Evolutionary conservation across 345 rosid species (phyloP).

Genomic region (Arabis hirsuta): DNA sequence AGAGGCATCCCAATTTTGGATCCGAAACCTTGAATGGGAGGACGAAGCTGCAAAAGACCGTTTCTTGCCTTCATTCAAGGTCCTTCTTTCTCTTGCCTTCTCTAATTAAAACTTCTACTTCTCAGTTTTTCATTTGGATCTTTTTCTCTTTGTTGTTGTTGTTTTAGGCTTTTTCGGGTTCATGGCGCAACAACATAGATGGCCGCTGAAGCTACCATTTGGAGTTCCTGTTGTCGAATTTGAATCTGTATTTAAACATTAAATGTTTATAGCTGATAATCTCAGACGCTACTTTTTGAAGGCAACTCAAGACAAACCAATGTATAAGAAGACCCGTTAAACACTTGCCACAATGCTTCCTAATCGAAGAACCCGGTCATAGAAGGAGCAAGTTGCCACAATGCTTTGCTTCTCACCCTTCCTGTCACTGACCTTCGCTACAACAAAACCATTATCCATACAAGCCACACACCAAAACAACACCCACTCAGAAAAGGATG

Average conservation of each 20-base stretch:
- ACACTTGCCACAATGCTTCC: too few species aligned
- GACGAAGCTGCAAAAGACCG: not conserved
- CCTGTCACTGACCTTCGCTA: conserved; percentile 53
- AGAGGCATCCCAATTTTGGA: not conserved
- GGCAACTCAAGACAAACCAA: too few species aligned
- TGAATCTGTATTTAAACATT: not conserved
- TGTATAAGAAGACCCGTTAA: too few species aligned
- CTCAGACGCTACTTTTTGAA: too few species aligned
- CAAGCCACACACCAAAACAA: conserved; percentile 70
- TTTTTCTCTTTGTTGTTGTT: not conserved
- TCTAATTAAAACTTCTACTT: not conserved
- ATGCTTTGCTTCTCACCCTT: conserved; percentile 30
- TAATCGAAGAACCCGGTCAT: too few species aligned
- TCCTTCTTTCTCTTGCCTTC: not conserved
- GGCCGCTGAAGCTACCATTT: too few species aligned
- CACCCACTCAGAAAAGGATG: conserved; percentile 57
- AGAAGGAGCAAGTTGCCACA: too few species aligned
- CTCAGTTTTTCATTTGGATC: not conserved
- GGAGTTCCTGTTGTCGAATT: not conserved
- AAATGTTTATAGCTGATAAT: not conserved
- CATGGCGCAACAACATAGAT: too few species aligned
- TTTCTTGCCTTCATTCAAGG: conserved; percentile 13
- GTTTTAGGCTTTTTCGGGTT: not conserved
- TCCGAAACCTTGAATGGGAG: not conserved
- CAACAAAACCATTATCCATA: conserved; percentile 83